Percentiles rank a stretch among this genome's conserved stretches.
These are phyloP conservation scores for Zea luxurians DNA, from an alignment of 176 grass and related monocot species.

Conservation along the genomic window DNA sequence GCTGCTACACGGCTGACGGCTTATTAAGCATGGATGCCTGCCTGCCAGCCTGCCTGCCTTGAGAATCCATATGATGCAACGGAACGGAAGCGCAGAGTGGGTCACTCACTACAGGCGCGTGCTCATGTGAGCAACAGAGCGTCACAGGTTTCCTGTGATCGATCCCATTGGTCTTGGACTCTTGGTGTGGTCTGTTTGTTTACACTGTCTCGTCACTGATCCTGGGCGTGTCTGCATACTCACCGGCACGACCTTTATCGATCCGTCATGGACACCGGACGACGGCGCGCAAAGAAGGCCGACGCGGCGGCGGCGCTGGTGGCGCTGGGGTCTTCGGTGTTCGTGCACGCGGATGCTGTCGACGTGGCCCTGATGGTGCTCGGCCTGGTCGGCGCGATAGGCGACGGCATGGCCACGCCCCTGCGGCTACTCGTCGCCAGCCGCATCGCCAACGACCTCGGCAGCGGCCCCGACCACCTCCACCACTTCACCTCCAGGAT, in stretches of 20 bases:
- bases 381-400: constrained; percentile 53
- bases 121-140: background rate
- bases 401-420: constrained; percentile 54
- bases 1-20: background rate
- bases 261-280: background rate
- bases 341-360: constrained; percentile 50
- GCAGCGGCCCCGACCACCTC: constrained; percentile 16
- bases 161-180: too few relatives aligned
- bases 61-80: background rate
- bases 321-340: constrained; percentile 26
- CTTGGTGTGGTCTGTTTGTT: background rate
- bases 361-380: constrained; percentile 51
- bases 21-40: too few relatives aligned
- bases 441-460: constrained; percentile 41
- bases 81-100: too few relatives aligned
- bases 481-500: constrained; percentile 58
- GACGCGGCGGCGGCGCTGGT: background rate
- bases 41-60: background rate
- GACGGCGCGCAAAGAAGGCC: background rate
- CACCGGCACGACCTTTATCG: background rate
- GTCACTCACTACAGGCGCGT: too few relatives aligned
- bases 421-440: constrained; percentile 40
- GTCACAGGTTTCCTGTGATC: background rate
- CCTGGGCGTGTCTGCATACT: background rate
- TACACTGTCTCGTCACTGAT: background rate